Base-by-base conservation (phyloP, 805 yeast species). In the Zygoascus biomembranicola region DNA sequence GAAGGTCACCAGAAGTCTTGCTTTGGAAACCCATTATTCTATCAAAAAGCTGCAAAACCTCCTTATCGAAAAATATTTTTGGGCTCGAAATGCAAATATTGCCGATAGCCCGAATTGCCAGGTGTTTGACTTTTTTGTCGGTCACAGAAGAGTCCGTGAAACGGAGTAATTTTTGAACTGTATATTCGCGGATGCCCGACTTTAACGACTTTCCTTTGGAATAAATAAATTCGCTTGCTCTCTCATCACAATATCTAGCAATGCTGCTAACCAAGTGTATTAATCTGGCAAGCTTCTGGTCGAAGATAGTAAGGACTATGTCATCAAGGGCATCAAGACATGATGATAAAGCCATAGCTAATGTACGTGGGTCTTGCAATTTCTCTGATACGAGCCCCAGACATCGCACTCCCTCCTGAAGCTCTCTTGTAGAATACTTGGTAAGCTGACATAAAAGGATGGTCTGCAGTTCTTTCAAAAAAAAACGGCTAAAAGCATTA, bases 161-260 rank as follows among this genome's bases (percentile, higher is more conserved):
- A 2, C 72, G 68, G 11, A 86, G 63, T n/a, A 87, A 58, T 55
- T 77, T 77, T 71, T 50, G 35, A 44, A 55, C 51, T n/a, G 44
- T 26, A 50, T 50, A 8, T 49, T 23, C 20, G 41, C 51, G 16
- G 51, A 20, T 11, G 48, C 43, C n/a, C 45, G 35, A n/a, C 16
- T 39, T n/a, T 8, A 16, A 20, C 28, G 18, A 32, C 10, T 8
- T 18, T 85, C 81, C 13, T 76, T 69, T 0, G 84, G 71, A 1
- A 84, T 73, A 58, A 77, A 80, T 1, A 73, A 50, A 0, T 64
- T 66, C 14, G 76, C 63, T 48, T 73, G 68, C 5, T 63, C 65
- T 52, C 81, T 85, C 52, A 87, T 78, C 69, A 58, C 94, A 86
- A 58, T 76, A 77, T 47, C 84, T 74, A 0, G 90, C 95, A 68